Evolutionary conservation across 768 basidiomycete species (phyloP).

Genomic region (Macrolepiota dolichaula): DNA sequence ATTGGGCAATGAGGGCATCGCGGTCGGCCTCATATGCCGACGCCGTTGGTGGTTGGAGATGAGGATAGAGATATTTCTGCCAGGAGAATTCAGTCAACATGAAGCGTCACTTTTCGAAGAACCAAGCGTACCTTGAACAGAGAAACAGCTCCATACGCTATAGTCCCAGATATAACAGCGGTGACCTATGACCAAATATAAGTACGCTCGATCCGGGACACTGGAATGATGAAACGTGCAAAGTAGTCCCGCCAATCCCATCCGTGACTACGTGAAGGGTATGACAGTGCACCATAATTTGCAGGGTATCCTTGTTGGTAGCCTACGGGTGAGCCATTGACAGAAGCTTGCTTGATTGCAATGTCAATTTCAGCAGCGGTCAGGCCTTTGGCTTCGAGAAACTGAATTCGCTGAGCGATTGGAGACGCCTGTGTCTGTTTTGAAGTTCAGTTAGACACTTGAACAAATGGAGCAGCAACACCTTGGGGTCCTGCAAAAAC

Average conservation of each 20-base stretch:
- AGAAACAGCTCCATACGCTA: conserved; percentile 76
- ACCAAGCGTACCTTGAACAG: conserved; percentile 63
- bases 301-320: conserved; percentile 30
- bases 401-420: conserved; percentile 82
- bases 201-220: conserved; percentile 20
- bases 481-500: conserved; percentile 86
- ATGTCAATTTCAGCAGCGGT: conserved; percentile 80
- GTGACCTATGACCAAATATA: conserved; percentile 63
- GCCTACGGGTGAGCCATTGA: conserved; percentile 19
- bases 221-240: conserved; percentile 37
- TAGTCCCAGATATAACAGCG: conserved; percentile 82
- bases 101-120: background rate
- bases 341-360: conserved; percentile 65
- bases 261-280: conserved; percentile 41
- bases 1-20: conserved; percentile 81
- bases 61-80: conserved; percentile 89
- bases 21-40: conserved; percentile 90
- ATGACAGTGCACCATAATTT: conserved; percentile 39
- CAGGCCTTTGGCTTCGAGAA: conserved; percentile 94
- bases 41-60: conserved; percentile 82
- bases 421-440: conserved; percentile 72
- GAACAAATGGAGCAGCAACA: conserved; percentile 19
- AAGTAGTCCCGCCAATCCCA: conserved; percentile 99
- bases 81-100: conserved; percentile 10
- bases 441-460: background rate